Evolutionary conservation across 1,139 yeast genomes (phyloP), one percentile per base, ranked within the genome.

Genomic region (Kodamaea plutei): DNA sequence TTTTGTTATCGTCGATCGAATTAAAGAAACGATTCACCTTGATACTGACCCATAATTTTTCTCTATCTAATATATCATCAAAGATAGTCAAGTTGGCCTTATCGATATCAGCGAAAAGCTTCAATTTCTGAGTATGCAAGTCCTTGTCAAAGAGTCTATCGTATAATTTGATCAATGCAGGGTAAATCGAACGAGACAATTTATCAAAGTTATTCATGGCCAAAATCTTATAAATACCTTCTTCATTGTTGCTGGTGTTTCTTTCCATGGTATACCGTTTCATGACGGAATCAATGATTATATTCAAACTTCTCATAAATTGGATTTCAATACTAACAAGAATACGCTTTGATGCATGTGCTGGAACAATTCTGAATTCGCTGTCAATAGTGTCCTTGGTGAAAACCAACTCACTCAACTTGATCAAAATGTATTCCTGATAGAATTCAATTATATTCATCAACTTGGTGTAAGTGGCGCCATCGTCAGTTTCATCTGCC

Each of bases 251-350:
- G 4, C 41, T 41, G 15, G 44, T 45, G 11, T 43, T 41, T 33
- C 63, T 49, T 37, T 68, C 73, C 8, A 62, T 48, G 21, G 55
- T 56, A 38, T 64, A 68, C 38, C 53, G 63, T 38, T 72, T 67
- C 45, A 75, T 54, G 22, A 73, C 62, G 6, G 75, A 63, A 38
- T 76, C 78, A 9, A 73, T 44, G 3, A 73, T 52, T 5, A 69
- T 58, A 32, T 70, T 72, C 48, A 76, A 61, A 11, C 79, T 70
- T 31, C 68, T 52, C 40, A 73, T 54, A 39, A 75, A 73, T 41
- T 72, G 75, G 24, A 59, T 56, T 41, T 73, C 73, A 22, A 73
- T 57, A 17, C 66, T 69, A 1, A 62, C 56, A 19, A 69, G 41
- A 4, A 64, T 47, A 36, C 65, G 58, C 41, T 65, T 65, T n/a